Conservation (phyloP, 371 early-diverging fungal species). For the Mucor racemosus region DNA sequence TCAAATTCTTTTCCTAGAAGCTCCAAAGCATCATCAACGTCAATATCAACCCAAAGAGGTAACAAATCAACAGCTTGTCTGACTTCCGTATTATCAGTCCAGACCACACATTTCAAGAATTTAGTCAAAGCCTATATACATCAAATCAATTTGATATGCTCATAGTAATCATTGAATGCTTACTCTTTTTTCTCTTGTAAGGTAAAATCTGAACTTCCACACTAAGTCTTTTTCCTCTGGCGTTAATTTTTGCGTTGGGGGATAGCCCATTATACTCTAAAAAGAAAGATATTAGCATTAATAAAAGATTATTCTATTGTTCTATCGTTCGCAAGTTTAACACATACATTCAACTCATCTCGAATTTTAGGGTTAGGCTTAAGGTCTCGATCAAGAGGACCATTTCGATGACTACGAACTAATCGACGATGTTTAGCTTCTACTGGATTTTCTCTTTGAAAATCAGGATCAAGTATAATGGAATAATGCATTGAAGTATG, state of each 20-base stretch:
- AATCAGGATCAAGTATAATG: constrained; percentile 72
- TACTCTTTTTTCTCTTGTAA: constrained; percentile 88
- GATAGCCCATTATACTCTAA: constrained; percentile 86
- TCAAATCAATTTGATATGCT: neutral
- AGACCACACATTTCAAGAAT: constrained; percentile 93
- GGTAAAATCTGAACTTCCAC: constrained; percentile 96
- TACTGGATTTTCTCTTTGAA: constrained; percentile 84
- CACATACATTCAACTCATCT: constrained; percentile 86
- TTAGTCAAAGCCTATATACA: constrained; percentile 84
- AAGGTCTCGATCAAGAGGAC: constrained; percentile 88
- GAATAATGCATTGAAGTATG: constrained; percentile 32
- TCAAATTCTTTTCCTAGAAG: constrained; percentile 89
- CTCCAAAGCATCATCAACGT: constrained; percentile 94
- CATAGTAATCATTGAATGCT: neutral
- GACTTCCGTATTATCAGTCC: constrained; percentile 92
- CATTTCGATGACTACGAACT: constrained; percentile 89
- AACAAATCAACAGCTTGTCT: constrained; percentile 91
- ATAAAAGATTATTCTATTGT: neutral
- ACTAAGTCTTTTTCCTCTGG: constrained; percentile 90
- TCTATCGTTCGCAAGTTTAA: neutral
- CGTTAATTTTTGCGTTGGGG: constrained; percentile 84
- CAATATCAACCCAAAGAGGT: constrained; percentile 87
- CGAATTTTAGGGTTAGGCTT: constrained; percentile 94
- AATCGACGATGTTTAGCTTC: constrained; percentile 96
- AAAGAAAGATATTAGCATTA: neutral